Conservation (phyloP, 352 stramenopile genomes). For the Nothophytophthora sp. region DNA sequence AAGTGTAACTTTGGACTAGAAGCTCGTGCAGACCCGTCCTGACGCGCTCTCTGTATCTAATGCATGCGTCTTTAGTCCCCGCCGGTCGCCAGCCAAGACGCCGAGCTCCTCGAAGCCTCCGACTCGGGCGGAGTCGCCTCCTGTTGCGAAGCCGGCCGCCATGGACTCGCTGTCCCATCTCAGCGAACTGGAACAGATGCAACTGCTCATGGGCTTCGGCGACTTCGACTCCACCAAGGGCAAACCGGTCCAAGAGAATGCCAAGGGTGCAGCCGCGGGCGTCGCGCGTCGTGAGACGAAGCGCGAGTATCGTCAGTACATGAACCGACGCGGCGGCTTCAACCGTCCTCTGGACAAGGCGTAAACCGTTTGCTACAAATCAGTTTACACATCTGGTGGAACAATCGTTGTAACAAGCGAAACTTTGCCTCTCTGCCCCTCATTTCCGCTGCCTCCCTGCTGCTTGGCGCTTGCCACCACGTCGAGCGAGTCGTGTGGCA, state of each 20-base stretch:
- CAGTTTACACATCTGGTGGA: no score
- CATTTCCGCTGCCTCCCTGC: constrained; percentile 7
- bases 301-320: constrained; percentile 97
- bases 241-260: constrained; percentile 93
- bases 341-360: constrained; percentile 92
- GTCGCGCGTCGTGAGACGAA: constrained; percentile 89
- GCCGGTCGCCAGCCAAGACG: not conserved
- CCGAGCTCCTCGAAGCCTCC: constrained; percentile 69
- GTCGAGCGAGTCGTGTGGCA: constrained; percentile 50
- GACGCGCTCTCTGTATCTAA: no score
- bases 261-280: constrained; percentile 74
- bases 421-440: no score
- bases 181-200: constrained; percentile 46
- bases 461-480: constrained; percentile 53
- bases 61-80: no score
- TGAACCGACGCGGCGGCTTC: constrained; percentile 97
- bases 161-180: constrained; percentile 29
- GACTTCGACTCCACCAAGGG: constrained; percentile 94
- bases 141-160: constrained; percentile 56
- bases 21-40: no score
- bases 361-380: no score
- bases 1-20: no score
- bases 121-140: not conserved
- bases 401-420: no score
- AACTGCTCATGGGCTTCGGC: constrained; percentile 36